Evolutionary conservation across 2,329 filamentous ascomycete species (phyloP).

Genomic region (Harringtonia aguacate): DNA sequence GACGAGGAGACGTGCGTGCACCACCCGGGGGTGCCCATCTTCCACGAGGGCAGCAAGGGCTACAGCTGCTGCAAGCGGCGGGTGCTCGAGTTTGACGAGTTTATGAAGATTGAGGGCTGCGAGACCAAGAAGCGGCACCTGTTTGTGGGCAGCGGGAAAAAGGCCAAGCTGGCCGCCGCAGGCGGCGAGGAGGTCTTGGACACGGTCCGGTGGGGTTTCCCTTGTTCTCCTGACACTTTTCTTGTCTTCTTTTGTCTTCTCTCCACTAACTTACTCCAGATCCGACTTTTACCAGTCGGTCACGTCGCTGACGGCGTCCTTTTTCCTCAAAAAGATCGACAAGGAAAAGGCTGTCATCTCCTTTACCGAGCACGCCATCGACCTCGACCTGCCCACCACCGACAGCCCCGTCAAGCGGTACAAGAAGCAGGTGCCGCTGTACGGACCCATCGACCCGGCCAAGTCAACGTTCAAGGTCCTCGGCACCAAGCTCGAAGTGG

Average conservation of each 20-base stretch:
- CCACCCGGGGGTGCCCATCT: slow-evolving; percentile 84
- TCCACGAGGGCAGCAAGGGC: slow-evolving; percentile 97
- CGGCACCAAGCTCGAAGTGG: slow-evolving; percentile 81
- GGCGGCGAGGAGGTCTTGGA: slow-evolving; percentile 71
- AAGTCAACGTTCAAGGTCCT: slow-evolving; percentile 72
- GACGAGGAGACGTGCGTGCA: slow-evolving; percentile 72
- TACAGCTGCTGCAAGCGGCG: slow-evolving; percentile 94
- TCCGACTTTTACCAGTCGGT: slow-evolving; percentile 94
- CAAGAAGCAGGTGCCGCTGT: slow-evolving; percentile 62
- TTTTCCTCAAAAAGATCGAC: slow-evolving; percentile 96
- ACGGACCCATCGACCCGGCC: slow-evolving; percentile 61
- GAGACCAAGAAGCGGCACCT: slow-evolving; percentile 71
- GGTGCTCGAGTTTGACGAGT: slow-evolving; percentile 94
- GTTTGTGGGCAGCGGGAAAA: slow-evolving; percentile 70
- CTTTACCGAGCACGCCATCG: slow-evolving; percentile 53
- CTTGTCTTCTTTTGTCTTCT: background rate
- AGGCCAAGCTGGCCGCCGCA: slow-evolving; percentile 32
- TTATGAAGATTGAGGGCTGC: slow-evolving; percentile 91
- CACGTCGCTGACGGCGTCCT: slow-evolving; percentile 72
- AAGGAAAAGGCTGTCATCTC: slow-evolving; percentile 64
- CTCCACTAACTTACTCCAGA: slow-evolving; percentile 26
- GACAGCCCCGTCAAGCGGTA: slow-evolving; percentile 73
- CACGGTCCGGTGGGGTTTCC: slow-evolving; percentile 53
- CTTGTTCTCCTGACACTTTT: background rate
- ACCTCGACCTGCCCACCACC: slow-evolving; percentile 74